A percentile compares a stretch with the other conserved stretches of the same genome.
Conservation (phyloP, 2,329 filamentous ascomycete genomes). For the Phaeophleospora eucalypticola region DNA sequence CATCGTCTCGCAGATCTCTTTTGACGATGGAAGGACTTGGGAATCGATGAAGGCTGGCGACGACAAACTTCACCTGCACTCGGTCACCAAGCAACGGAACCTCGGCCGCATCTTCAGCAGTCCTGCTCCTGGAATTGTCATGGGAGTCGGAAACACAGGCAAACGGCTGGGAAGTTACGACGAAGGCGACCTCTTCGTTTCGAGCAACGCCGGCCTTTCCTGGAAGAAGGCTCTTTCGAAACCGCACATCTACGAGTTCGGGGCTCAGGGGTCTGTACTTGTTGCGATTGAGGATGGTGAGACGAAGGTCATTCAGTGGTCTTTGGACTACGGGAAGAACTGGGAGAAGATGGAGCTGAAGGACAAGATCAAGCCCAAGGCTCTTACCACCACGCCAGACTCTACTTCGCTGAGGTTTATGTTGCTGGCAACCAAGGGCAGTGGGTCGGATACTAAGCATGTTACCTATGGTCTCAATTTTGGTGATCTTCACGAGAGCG, state of each 20-base stretch:
- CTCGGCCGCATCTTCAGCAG: constrained; percentile 87
- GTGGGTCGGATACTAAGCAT: constrained; percentile 54
- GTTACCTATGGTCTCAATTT: constrained; percentile 75
- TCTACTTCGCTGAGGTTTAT: constrained; percentile 91
- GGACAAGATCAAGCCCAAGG: constrained; percentile 63
- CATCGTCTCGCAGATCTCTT: constrained; percentile 78
- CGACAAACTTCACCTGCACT: constrained; percentile 78
- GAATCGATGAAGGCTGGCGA: constrained; percentile 64
- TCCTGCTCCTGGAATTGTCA: constrained; percentile 84
- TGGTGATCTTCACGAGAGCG: constrained; percentile 69
- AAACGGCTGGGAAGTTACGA: constrained; percentile 64
- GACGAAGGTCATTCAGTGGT: constrained; percentile 68
- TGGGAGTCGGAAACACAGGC: constrained; percentile 91
- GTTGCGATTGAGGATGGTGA: constrained; percentile 71
- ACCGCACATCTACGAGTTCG: constrained; percentile 93
- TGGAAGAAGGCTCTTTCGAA: constrained; percentile 74
- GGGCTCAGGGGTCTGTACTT: constrained; percentile 84
- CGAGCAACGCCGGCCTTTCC: constrained; percentile 81
- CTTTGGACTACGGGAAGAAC: constrained; percentile 79
- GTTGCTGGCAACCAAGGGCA: constrained; percentile 60
- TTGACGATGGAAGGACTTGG: constrained; percentile 90
- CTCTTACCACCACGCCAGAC: constrained; percentile 84
- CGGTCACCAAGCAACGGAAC: constrained; percentile 79
- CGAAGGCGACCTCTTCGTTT: constrained; percentile 79
- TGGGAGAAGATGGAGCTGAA: constrained; percentile 73